Evolutionary conservation across 2,329 filamentous ascomycete genomes (phyloP), one percentile per base, ranked within the genome.

Genomic region (Aspergillus costaricaensis): DNA sequence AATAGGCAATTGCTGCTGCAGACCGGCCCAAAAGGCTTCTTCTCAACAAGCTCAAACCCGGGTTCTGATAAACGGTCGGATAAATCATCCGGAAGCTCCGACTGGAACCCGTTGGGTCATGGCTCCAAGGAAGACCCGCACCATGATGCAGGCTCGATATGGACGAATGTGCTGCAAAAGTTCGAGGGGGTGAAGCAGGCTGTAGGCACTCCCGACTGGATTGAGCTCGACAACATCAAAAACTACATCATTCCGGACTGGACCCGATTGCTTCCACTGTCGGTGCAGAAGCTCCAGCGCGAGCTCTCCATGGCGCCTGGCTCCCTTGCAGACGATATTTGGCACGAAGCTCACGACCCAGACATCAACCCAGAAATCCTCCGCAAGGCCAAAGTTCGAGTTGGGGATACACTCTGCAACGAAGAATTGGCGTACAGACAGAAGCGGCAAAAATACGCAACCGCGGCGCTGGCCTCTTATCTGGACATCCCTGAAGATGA

Each of bases 261-360:
- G 94, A 87, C 90, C 36, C 89, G 87, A 65, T 74, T 86, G 44
- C 80, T 97, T 17, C 93, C 93, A 0, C 88, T 82, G 3, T 92
- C 91, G 57, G 80, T 96, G 58, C 84, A 86, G 62, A 97, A 96
- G 75, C 83, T 98, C 36, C 92, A 96, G 73, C 86, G 86, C 21
- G 94, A 98, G 77, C 82, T 97, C 15, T 95, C 91, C 36, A 89
- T 95, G 86, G 86, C 89, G 0, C 91, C 92, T 0, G 94, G 92
- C 1, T 96, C 92, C 0, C 80, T 99, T 44, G 92, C 94, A 12
- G 90, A 96, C 71, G 91, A 97, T 67, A 95, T 99, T 60, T 98
- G 95, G 95, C 82, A 83, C 65, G 94, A 98, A 69, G 92, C 95
- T 0, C 90, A 92, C 60, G 91, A 98, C 71, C 87, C 92, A 0